phyloP scores from a whole-genome alignment of 2,329 filamentous ascomycete genomes.

The Alternaria dauci region DNA sequence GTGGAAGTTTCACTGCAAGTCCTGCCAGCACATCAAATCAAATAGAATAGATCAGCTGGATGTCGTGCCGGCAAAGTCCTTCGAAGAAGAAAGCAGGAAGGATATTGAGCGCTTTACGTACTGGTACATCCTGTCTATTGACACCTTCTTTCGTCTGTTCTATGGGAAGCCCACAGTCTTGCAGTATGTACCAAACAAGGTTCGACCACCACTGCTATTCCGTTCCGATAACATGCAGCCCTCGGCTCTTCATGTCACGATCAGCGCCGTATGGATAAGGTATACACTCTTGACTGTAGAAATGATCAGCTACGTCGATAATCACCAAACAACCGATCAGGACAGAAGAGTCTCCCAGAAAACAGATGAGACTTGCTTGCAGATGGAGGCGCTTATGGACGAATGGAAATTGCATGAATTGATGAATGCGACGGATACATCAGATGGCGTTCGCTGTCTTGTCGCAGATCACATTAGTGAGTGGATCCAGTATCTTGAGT shows the following conservation, averaged over 20 bases:
- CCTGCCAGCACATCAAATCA: slow-evolving; percentile 34
- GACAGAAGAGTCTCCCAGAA: slow-evolving; percentile 13
- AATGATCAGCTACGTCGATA: slow-evolving; percentile 31
- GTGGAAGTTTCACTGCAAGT: slow-evolving; percentile 43
- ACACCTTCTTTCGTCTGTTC: slow-evolving; percentile 39
- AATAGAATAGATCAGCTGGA: slow-evolving; percentile 36
- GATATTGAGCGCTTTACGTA: slow-evolving; percentile 31
- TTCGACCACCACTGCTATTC: slow-evolving; percentile 33
- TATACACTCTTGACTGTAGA: slow-evolving; percentile 33
- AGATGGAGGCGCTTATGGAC: slow-evolving; percentile 9
- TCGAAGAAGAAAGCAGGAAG: slow-evolving; percentile 33
- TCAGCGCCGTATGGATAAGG: slow-evolving; percentile 30
- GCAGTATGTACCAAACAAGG: slow-evolving; percentile 26
- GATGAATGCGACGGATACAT: slow-evolving; percentile 15
- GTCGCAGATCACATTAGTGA: slow-evolving; percentile 34
- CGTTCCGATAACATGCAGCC: slow-evolving; percentile 30
- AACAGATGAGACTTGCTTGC: slow-evolving; percentile 27
- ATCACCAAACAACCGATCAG: neutral
- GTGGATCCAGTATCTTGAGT: neutral
- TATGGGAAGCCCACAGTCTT: slow-evolving; percentile 38
- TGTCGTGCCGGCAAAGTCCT: slow-evolving; percentile 23
- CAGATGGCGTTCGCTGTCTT: slow-evolving; percentile 22
- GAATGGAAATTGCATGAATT: slow-evolving; percentile 33
- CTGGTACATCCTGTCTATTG: slow-evolving; percentile 36
- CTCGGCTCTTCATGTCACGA: slow-evolving; percentile 20